Evolutionary conservation across 345 rosid species (phyloP).

Genomic region (Iberis pinnata): DNA sequence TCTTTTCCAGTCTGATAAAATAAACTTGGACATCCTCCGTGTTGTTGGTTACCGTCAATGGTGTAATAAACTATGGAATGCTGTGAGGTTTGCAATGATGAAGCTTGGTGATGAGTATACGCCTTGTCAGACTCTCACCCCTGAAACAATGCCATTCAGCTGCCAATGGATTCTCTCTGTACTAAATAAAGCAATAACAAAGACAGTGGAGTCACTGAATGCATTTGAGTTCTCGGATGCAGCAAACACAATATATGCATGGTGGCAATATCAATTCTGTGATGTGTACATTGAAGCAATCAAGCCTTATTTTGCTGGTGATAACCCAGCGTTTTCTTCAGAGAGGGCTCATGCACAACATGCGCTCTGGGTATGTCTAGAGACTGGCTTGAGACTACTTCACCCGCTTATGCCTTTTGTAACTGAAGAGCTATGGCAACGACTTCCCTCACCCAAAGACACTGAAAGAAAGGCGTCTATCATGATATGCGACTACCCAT

Average conservation of each 20-base stretch:
- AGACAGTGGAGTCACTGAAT: constrained; percentile 49
- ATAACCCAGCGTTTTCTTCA: constrained; percentile 44
- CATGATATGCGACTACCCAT: constrained; percentile 74
- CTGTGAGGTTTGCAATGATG: constrained; percentile 91
- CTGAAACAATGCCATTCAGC: constrained; percentile 57
- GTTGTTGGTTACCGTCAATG: constrained; percentile 98
- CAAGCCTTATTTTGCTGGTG: constrained; percentile 74
- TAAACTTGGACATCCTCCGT: constrained; percentile 90
- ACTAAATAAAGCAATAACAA: constrained; percentile 62
- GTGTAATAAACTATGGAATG: constrained; percentile 98
- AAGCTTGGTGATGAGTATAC: constrained; percentile 62
- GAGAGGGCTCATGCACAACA: constrained; percentile 60
- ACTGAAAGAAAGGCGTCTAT: constrained; percentile 54
- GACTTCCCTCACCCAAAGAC: constrained; percentile 52
- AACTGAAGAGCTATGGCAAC: constrained; percentile 95
- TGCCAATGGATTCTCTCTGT: constrained; percentile 89
- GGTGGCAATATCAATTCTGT: constrained; percentile 98
- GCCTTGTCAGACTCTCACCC: constrained; percentile 43
- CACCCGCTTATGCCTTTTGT: constrained; percentile 97
- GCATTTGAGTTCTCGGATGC: constrained; percentile 79
- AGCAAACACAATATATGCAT: constrained; percentile 62
- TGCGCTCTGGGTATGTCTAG: constrained; percentile 74
- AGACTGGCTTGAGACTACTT: constrained; percentile 78
- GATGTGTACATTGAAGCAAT: constrained; percentile 87
- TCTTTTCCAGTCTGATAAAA: constrained; percentile 73